A percentile compares a stretch with the other conserved stretches of the same genome.
Conservation (phyloP, 805 yeast genomes). For the Starmerella powellii region DNA sequence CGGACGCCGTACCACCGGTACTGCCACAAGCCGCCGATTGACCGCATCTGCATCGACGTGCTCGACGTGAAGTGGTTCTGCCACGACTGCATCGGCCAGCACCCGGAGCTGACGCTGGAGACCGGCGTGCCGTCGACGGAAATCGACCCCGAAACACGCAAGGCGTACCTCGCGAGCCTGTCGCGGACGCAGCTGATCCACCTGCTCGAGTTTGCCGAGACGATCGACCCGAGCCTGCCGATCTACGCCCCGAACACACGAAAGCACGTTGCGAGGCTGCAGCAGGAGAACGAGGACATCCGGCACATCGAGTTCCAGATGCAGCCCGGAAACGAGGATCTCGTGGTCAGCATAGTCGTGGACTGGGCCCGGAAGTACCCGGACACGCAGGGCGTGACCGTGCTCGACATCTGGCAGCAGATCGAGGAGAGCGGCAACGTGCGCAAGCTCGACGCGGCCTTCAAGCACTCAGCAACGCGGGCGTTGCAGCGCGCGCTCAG, state of each 20-base stretch:
- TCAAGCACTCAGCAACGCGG: constrained; percentile 29
- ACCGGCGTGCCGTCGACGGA: constrained; percentile 31
- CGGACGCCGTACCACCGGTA: constrained; percentile 32
- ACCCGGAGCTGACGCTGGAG: constrained; percentile 29
- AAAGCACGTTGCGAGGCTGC: constrained; percentile 27
- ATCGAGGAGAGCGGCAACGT: constrained; percentile 22
- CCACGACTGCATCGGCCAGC: constrained; percentile 30
- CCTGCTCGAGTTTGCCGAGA: constrained; percentile 31
- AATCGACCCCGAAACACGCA: constrained; percentile 29
- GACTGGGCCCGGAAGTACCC: constrained; percentile 23
- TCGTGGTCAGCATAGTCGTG: constrained; percentile 27
- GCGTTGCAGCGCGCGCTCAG: constrained; percentile 31
- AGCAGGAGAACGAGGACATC: constrained; percentile 25
- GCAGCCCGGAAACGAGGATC: constrained; percentile 27
- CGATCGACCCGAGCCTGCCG: constrained; percentile 29
- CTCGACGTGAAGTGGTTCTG: constrained; percentile 35
- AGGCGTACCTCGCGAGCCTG: constrained; percentile 30
- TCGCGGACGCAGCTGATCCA: constrained; percentile 33
- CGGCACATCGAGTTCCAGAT: constrained; percentile 18
- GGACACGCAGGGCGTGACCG: constrained; percentile 20
- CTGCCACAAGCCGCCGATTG: constrained; percentile 33
- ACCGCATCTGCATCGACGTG: constrained; percentile 31
- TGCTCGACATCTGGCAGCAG: constrained; percentile 20
- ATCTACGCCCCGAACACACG: constrained; percentile 32
- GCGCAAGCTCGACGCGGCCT: constrained; percentile 25